phyloP scores from a whole-genome alignment of 176 grass and related monocot genomes.

The Sorghum bicolor region DNA sequence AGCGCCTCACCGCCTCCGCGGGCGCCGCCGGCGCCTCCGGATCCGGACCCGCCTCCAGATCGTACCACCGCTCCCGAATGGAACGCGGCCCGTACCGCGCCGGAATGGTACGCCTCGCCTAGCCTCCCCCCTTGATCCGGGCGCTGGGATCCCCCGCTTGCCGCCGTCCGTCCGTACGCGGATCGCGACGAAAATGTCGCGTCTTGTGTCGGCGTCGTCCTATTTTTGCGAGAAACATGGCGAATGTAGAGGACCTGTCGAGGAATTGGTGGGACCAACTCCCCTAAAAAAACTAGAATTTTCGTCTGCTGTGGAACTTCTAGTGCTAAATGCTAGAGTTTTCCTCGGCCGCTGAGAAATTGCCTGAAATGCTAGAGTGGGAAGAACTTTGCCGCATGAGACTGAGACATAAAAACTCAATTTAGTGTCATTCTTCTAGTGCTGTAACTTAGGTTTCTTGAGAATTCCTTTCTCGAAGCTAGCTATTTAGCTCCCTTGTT shows the following conservation, averaged over 20 bases:
- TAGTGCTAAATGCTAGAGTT: neutral
- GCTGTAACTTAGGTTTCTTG: neutral
- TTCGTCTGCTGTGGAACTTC: neutral
- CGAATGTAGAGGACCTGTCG: neutral
- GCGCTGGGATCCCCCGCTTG: neutral
- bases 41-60: neutral
- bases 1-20: constrained; percentile 28
- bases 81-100: constrained; percentile 27
- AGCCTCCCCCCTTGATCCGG: neutral
- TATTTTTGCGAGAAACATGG: neutral
- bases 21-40: neutral
- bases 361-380: neutral
- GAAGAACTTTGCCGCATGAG: neutral
- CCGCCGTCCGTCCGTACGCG: neutral
- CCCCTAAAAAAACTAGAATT: neutral
- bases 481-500: neutral
- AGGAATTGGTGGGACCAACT: neutral
- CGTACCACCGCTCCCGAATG: neutral
- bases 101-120: constrained; percentile 14
- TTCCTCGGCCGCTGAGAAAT: neutral
- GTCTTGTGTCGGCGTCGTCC: neutral
- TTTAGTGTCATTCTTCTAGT: neutral
- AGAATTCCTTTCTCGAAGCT: neutral
- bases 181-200: neutral
- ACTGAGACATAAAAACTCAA: neutral